Conservation (phyloP, 169 alveolate genomes). For the Fabrea salina region DNA sequence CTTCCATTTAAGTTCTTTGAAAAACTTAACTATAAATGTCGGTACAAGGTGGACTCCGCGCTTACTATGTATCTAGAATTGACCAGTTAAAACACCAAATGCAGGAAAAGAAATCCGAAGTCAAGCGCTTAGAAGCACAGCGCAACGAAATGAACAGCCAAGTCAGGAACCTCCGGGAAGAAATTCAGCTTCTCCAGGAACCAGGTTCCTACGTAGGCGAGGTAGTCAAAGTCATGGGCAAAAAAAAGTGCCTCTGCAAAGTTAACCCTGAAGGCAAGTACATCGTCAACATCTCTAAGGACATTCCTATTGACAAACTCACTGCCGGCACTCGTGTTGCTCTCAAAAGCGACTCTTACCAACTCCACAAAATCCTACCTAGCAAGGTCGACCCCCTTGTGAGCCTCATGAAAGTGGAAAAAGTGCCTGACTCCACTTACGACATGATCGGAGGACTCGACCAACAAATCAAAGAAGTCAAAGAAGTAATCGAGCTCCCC, state of each 20-base stretch:
- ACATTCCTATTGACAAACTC: slow-evolving; percentile 89
- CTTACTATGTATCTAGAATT: slow-evolving; percentile 37
- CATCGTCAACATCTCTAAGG: slow-evolving; percentile 92
- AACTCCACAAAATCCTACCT: slow-evolving; percentile 93
- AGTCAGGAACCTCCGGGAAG: slow-evolving; percentile 94
- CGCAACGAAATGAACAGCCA: slow-evolving; percentile 95
- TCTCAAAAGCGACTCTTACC: slow-evolving; percentile 70
- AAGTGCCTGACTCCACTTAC: slow-evolving; percentile 99
- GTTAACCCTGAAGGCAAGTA: slow-evolving; percentile 97
- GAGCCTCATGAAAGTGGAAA: slow-evolving; percentile 99
- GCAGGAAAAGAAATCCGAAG: slow-evolving; percentile 64
- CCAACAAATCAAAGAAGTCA: slow-evolving; percentile 97
- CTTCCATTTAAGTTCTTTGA: too few relatives aligned
- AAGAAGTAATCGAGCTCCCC: slow-evolving; percentile 99
- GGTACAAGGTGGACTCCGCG: neutral
- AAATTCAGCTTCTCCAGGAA: slow-evolving; percentile 89
- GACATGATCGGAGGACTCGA: slow-evolving; percentile 99
- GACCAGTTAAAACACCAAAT: slow-evolving; percentile 58
- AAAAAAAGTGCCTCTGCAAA: slow-evolving; percentile 96
- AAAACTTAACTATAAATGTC: slow-evolving; percentile 2
- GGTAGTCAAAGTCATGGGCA: slow-evolving; percentile 97
- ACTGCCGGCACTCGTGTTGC: slow-evolving; percentile 94
- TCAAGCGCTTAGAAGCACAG: slow-evolving; percentile 95
- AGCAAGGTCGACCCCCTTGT: slow-evolving; percentile 99
- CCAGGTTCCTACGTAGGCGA: slow-evolving; percentile 98